Conservation (phyloP, 2,329 filamentous ascomycete genomes). For the Phaeosphaeriaceae sp. region DNA sequence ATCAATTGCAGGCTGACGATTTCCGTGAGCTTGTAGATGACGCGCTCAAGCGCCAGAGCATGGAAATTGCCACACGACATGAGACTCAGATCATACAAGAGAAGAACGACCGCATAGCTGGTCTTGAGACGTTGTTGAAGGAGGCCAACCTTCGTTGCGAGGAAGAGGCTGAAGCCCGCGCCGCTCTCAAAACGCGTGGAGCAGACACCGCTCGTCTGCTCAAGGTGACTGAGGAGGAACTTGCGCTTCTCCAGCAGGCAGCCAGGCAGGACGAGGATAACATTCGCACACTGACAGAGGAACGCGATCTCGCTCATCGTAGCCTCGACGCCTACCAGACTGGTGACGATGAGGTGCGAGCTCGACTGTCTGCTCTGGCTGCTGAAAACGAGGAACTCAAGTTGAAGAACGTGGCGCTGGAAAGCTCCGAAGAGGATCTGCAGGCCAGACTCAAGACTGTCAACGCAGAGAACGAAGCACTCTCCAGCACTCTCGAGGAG, state of each 20-base stretch:
- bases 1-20: slow-evolving; percentile 55
- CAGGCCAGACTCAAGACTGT: slow-evolving; percentile 61
- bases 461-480: slow-evolving; percentile 65
- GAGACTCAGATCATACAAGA: slow-evolving; percentile 40
- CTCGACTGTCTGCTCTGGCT: slow-evolving; percentile 59
- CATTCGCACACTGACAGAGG: slow-evolving; percentile 51
- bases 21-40: slow-evolving; percentile 46
- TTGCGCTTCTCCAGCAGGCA: slow-evolving; percentile 53
- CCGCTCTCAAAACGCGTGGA: slow-evolving; percentile 53
- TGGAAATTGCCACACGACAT: slow-evolving; percentile 36
- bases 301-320: slow-evolving; percentile 49
- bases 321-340: slow-evolving; percentile 48
- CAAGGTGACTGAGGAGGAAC: slow-evolving; percentile 58
- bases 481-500: slow-evolving; percentile 68
- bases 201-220: slow-evolving; percentile 52
- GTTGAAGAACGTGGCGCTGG: slow-evolving; percentile 38
- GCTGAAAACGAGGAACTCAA: slow-evolving; percentile 67
- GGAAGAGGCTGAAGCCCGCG: slow-evolving; percentile 52
- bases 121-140: slow-evolving; percentile 44
- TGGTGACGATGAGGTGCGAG: slow-evolving; percentile 55
- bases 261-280: slow-evolving; percentile 52
- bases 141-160: slow-evolving; percentile 45
- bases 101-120: slow-evolving; percentile 42
- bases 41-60: slow-evolving; percentile 44
- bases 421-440: slow-evolving; percentile 53